Conservation (phyloP, 169 alveolate species). For the Plasmodium adleri region DNA sequence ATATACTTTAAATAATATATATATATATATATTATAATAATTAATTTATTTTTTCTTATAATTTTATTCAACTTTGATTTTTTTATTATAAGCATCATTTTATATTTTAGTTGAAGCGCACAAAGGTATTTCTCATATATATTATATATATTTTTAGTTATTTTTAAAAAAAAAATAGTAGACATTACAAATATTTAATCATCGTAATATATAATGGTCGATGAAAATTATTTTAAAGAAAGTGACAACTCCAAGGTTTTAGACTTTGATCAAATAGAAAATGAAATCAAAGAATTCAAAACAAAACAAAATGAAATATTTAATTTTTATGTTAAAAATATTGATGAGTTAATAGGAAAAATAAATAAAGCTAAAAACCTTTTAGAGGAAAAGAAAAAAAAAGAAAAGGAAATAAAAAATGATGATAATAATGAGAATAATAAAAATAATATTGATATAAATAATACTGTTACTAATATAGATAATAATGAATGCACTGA, state of each 20-base stretch:
- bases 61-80: no score
- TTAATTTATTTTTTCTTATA: no score
- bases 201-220: slow-evolving; percentile 8
- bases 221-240: slow-evolving; percentile 30
- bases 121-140: neutral
- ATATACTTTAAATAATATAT: no score
- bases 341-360: slow-evolving; percentile 36
- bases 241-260: neutral
- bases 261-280: slow-evolving; percentile 46
- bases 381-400: slow-evolving; percentile 52
- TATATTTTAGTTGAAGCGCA: no score
- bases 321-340: slow-evolving; percentile 39
- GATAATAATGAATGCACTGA: neutral
- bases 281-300: slow-evolving; percentile 48
- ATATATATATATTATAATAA: no score
- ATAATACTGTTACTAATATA: neutral
- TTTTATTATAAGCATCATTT: no score
- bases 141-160: neutral
- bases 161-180: no score
- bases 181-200: no score
- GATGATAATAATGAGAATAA: neutral
- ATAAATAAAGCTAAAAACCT: slow-evolving; percentile 39
- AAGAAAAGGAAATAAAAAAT: neutral
- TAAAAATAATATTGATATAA: neutral
- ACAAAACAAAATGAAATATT: slow-evolving; percentile 54